phyloP scores from a whole-genome alignment of 1,284 basidiomycete genomes.

The Cryptococcus neoformans region DNA sequence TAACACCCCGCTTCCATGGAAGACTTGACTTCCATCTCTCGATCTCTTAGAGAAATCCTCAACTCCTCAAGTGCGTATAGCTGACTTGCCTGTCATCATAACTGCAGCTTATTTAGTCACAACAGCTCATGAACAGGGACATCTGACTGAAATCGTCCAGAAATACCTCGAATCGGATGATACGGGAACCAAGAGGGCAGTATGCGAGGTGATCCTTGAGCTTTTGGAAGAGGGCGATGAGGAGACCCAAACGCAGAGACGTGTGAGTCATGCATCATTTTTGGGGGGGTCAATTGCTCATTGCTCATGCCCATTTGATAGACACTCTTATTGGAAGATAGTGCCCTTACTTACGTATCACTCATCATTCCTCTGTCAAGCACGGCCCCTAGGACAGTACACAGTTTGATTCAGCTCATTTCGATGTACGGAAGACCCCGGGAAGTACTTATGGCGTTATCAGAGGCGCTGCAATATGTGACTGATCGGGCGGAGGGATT shows the following conservation, averaged over 20 bases:
- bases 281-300: neutral
- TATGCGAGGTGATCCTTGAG: conserved; percentile 13
- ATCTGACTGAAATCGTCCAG: neutral
- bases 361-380: conserved; percentile 9
- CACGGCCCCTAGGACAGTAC: neutral
- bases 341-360: conserved; percentile 14
- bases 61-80: neutral
- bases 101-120: neutral
- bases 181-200: conserved; percentile 2
- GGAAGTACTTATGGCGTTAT: conserved; percentile 33
- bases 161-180: conserved; percentile 8
- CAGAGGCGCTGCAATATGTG: conserved; percentile 23
- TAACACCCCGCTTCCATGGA: neutral
- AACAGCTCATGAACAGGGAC: neutral
- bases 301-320: neutral
- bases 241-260: neutral
- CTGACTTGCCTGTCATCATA: neutral
- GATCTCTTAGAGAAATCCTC: neutral
- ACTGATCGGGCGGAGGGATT: conserved; percentile 26
- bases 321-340: conserved; percentile 11
- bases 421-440: conserved; percentile 14
- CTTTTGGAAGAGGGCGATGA: conserved; percentile 4
- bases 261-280: no score
- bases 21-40: neutral
- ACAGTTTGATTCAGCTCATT: conserved; percentile 15